Evolutionary conservation across 108 stramenopile species (phyloP).

Genomic region (Pseudonitzschia multistriata): DNA sequence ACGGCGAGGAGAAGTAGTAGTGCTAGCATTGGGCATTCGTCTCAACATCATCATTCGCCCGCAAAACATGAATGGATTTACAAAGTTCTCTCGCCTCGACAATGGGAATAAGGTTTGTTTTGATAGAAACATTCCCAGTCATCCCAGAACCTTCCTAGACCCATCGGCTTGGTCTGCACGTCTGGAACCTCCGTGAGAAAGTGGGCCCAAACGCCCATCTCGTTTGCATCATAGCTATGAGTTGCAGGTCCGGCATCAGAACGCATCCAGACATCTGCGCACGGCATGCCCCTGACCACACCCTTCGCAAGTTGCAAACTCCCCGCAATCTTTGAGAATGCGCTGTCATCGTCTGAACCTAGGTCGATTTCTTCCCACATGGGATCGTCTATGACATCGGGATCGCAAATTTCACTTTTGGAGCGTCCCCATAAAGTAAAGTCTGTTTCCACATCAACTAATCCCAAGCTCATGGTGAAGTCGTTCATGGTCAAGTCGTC

Average conservation of each 20-base stretch:
- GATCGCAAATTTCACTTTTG: neutral
- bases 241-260: neutral
- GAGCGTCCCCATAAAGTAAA: neutral
- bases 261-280: constrained; percentile 4
- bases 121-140: neutral
- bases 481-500: no score
- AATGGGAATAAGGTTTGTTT: neutral
- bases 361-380: neutral
- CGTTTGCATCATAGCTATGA: neutral
- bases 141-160: neutral
- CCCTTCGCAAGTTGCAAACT: neutral
- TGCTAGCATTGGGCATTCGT: no score
- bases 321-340: neutral
- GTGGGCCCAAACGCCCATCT: neutral
- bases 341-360: neutral
- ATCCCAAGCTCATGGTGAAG: neutral
- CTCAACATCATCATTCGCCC: no score
- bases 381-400: neutral
- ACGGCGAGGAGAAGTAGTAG: no score
- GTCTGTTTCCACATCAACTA: neutral
- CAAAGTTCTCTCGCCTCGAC: no score
- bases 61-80: no score
- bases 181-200: neutral
- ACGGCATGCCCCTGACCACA: neutral
- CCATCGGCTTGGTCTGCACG: neutral